These are phyloP conservation scores for Daldinia decipiens DNA, from an alignment of 495 filamentous ascomycete species.

Conservation along the genomic window DNA sequence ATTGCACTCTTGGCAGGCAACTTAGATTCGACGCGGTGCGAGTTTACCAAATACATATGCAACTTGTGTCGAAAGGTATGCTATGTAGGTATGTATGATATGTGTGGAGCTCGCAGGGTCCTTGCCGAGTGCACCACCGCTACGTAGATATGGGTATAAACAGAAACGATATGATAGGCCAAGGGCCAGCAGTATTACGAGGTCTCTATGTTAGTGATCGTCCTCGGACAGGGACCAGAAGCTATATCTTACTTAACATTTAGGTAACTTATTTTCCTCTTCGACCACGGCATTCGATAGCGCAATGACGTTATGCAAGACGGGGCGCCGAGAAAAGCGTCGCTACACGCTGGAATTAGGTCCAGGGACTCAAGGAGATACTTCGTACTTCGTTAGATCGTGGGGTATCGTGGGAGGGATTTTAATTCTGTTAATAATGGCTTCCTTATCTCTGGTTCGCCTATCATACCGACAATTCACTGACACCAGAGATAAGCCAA, in stretches of 20 bases:
- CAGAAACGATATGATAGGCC: conserved; percentile 25
- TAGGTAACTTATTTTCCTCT: conserved; percentile 38
- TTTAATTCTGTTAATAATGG: conserved; percentile 45
- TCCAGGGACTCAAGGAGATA: conserved; percentile 34
- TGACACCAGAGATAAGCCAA: conserved; percentile 44
- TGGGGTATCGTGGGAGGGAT: conserved; percentile 45
- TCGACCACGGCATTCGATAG: conserved; percentile 34
- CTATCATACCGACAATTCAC: conserved; percentile 42
- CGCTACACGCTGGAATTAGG: conserved; percentile 31
- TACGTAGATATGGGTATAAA: conserved; percentile 4
- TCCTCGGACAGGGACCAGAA: conserved; percentile 24
- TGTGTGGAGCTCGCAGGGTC: conserved; percentile 11
- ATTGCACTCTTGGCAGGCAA: background rate
- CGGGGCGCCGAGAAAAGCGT: conserved; percentile 30
- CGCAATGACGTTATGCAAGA: conserved; percentile 39
- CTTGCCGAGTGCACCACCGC: conserved; percentile 7
- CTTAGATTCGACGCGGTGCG: background rate
- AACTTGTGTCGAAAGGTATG: background rate
- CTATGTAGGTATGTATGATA: no score
- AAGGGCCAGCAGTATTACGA: conserved; percentile 1
- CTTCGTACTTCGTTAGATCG: conserved; percentile 40
- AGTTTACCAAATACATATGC: background rate
- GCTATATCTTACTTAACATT: conserved; percentile 45
- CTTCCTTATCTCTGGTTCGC: conserved; percentile 45
- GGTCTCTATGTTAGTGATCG: conserved; percentile 14